Percentiles rank a stretch among this genome's conserved stretches.
Conservation (phyloP, 345 rosid genomes). For the Citrus hindsii region DNA sequence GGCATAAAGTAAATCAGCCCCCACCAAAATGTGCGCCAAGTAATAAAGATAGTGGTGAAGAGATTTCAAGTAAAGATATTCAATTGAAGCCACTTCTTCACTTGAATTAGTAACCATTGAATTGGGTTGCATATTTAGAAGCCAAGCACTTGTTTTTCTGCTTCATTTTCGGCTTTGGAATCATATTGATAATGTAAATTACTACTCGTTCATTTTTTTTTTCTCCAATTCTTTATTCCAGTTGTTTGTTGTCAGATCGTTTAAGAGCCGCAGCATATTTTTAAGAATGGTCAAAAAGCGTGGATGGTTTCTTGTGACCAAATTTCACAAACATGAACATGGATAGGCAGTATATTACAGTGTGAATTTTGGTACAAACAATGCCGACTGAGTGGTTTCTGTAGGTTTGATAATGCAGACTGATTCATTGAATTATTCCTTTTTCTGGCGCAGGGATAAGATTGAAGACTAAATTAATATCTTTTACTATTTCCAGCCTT, state of each 20-base stretch:
- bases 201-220: not conserved
- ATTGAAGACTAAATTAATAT: not conserved
- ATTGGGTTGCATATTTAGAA: constrained; percentile 23
- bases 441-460: not conserved
- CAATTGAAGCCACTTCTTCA: constrained; percentile 4
- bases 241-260: not conserved
- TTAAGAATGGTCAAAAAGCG: not conserved
- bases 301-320: not conserved
- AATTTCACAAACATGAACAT: not conserved
- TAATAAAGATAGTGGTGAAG: constrained; percentile 19
- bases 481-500: not conserved
- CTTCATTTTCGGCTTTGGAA: constrained; percentile 8
- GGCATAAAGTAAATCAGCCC: constrained; percentile 25
- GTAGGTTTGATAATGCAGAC: not conserved
- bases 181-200: constrained; percentile 3
- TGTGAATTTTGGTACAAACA: not conserved
- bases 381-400: not conserved
- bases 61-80: constrained; percentile 29
- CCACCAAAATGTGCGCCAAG: constrained; percentile 18
- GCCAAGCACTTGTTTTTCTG: constrained; percentile 5
- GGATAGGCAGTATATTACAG: not conserved
- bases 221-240: not conserved
- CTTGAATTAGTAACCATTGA: constrained; percentile 9
- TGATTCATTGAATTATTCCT: not conserved
- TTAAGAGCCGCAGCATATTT: not conserved